Percentiles rank a stretch among this genome's conserved stretches.
Evolutionary conservation across 2,329 filamentous ascomycete species (phyloP).

Genomic region (Elsinoe arachidis): DNA sequence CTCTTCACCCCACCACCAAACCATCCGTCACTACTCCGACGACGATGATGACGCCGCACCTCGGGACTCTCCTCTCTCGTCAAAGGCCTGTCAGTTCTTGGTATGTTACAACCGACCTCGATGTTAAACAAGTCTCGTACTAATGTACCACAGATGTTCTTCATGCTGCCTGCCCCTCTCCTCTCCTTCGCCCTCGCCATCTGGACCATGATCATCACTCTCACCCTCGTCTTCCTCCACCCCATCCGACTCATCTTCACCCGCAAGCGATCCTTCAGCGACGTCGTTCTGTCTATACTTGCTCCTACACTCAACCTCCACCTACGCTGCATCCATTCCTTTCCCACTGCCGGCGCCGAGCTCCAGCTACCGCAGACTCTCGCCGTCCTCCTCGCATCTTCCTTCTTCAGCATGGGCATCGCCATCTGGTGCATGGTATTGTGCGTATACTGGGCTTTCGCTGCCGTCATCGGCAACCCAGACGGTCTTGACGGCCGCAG

Average conservation of each 20-base stretch:
- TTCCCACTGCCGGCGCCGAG: constrained; percentile 28
- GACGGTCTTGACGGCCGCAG: constrained; percentile 50
- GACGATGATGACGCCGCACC: constrained; percentile 30
- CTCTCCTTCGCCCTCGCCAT: constrained; percentile 46
- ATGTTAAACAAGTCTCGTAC: constrained; percentile 15
- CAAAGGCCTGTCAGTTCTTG: constrained; percentile 37
- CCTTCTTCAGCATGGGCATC: constrained; percentile 48
- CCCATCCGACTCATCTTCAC: constrained; percentile 33
- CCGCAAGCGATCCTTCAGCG: constrained; percentile 34
- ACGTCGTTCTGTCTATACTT: constrained; percentile 45
- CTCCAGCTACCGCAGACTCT: constrained; percentile 36
- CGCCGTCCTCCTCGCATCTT: constrained; percentile 46
- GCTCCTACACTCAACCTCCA: constrained; percentile 46
- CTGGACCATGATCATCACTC: constrained; percentile 47
- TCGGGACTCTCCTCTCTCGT: constrained; percentile 32
- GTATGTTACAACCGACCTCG: constrained; percentile 22
- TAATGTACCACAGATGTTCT: constrained; percentile 35
- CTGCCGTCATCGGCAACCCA: constrained; percentile 53
- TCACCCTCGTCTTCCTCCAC: constrained; percentile 45
- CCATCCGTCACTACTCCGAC: constrained; percentile 17
- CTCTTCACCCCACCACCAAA: constrained; percentile 17
- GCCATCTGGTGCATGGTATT: constrained; percentile 51
- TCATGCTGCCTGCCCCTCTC: constrained; percentile 46
- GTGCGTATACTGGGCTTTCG: constrained; percentile 54
- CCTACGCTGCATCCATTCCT: constrained; percentile 40